Evolutionary conservation across 2,329 filamentous ascomycete species (phyloP).

Genomic region (Didymella sp.): DNA sequence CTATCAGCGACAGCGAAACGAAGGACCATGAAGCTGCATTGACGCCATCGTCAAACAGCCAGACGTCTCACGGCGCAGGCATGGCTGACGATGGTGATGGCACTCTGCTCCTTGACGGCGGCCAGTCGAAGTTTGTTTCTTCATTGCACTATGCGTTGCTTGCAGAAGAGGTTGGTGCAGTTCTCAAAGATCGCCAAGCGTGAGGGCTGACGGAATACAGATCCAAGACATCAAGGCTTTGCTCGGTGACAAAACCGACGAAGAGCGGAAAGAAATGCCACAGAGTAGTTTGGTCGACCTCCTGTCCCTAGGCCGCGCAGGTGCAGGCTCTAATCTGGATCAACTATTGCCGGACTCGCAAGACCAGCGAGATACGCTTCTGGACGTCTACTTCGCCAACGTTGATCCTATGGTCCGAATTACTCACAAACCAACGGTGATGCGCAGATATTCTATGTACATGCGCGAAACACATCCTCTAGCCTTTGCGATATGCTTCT

Average conservation of each 20-base stretch:
- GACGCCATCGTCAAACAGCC: conserved; percentile 45
- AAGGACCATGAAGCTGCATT: conserved; percentile 32
- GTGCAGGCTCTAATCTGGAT: conserved; percentile 34
- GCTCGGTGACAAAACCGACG: conserved; percentile 42
- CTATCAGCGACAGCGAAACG: conserved; percentile 29
- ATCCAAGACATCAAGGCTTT: conserved; percentile 51
- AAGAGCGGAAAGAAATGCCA: conserved; percentile 38
- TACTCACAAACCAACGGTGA: conserved; percentile 44
- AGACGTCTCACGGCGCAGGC: conserved; percentile 43
- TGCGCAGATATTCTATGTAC: conserved; percentile 39
- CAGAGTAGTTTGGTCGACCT: conserved; percentile 43
- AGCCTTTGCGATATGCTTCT: conserved; percentile 47
- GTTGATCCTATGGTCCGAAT: conserved; percentile 50
- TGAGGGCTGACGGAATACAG: conserved; percentile 21
- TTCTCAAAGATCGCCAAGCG: background rate
- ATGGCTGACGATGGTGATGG: conserved; percentile 49
- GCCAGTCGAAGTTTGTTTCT: conserved; percentile 50
- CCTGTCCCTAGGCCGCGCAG: conserved; percentile 43
- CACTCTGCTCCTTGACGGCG: conserved; percentile 47
- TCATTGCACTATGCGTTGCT: conserved; percentile 51
- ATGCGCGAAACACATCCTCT: conserved; percentile 43
- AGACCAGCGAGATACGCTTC: conserved; percentile 42
- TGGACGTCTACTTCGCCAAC: conserved; percentile 46
- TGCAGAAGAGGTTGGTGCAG: conserved; percentile 46
- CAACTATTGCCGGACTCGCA: conserved; percentile 40